phyloP scores from a whole-genome alignment of 129 eudicot species.

The Logfia minima region DNA sequence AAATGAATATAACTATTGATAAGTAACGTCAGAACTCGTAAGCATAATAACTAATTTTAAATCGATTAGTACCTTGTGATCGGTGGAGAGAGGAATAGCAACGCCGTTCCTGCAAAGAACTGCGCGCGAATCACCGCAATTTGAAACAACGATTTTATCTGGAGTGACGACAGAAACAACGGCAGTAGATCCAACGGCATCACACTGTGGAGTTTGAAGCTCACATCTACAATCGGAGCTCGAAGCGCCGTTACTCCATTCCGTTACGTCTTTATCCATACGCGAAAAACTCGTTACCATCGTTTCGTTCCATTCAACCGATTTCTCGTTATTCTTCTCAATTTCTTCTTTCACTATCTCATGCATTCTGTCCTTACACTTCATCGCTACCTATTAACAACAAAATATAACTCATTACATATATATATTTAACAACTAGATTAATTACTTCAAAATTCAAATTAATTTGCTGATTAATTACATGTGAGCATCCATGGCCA shows the following conservation, averaged over 20 bases:
- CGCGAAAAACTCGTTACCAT: conserved; percentile 60
- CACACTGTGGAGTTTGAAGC: conserved; percentile 90
- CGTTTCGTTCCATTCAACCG: conserved; percentile 46
- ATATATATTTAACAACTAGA: not conserved
- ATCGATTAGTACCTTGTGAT: conserved; percentile 64
- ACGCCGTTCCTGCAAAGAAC: conserved; percentile 83
- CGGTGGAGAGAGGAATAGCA: conserved; percentile 77
- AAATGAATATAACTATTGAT: too few relatives aligned
- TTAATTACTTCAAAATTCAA: too few relatives aligned
- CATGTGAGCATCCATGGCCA: conserved; percentile 99
- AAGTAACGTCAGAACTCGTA: not conserved
- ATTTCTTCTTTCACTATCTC: conserved; percentile 75
- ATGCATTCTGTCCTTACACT: conserved; percentile 90
- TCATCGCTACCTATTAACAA: conserved; percentile 69
- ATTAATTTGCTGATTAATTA: conserved; percentile 18
- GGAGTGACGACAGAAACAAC: conserved; percentile 80
- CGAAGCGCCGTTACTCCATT: conserved; percentile 33
- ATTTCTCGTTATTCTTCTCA: conserved; percentile 28
- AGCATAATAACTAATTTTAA: not conserved
- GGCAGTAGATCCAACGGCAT: conserved; percentile 96
- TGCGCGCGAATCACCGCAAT: conserved; percentile 95
- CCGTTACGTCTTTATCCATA: conserved; percentile 78
- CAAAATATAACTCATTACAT: not conserved
- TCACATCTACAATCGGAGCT: conserved; percentile 70
- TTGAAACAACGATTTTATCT: conserved; percentile 70